Conservation (phyloP, 768 basidiomycete species). For the Russula ochroleuca region DNA sequence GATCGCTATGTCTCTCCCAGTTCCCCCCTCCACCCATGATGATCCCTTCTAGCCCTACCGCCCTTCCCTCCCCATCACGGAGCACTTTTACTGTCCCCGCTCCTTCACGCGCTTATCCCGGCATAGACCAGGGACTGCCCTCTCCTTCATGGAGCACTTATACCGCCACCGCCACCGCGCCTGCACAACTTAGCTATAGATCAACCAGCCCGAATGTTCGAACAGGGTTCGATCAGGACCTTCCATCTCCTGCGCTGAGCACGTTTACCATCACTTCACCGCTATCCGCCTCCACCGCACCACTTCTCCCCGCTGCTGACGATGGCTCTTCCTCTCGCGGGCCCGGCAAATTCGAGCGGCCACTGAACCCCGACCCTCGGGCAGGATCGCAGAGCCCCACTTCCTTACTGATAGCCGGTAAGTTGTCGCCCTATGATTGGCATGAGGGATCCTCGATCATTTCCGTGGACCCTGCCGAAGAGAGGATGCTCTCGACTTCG, state of each 20-base stretch:
- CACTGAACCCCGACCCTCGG: not conserved
- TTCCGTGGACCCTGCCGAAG: conserved; percentile 52
- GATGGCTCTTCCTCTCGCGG: not conserved
- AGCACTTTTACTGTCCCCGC: conserved; percentile 15
- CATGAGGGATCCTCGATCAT: conserved; percentile 58
- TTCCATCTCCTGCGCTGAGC: conserved; percentile 13
- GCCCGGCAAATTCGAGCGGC: not conserved
- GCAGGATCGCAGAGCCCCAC: conserved; percentile 3
- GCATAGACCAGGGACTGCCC: conserved; percentile 30
- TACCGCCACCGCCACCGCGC: conserved; percentile 2
- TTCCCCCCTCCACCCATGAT: conserved; percentile 52
- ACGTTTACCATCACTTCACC: conserved; percentile 5
- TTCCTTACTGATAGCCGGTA: not conserved
- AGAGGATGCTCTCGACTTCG: conserved; percentile 54
- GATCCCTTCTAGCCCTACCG: conserved; percentile 33
- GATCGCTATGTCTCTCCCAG: conserved; percentile 41
- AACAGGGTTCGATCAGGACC: not conserved
- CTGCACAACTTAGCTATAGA: conserved; percentile 30
- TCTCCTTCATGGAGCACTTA: conserved; percentile 22
- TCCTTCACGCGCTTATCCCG: conserved; percentile 30
- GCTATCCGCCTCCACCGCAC: not conserved
- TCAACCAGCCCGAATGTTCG: not conserved
- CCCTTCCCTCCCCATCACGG: conserved; percentile 27
- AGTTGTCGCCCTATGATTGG: conserved; percentile 47
- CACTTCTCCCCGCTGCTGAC: not conserved